Evolutionary conservation across 1,284 basidiomycete genomes (phyloP), one percentile per base, ranked within the genome.

Genomic region (Coniophora puteana): DNA sequence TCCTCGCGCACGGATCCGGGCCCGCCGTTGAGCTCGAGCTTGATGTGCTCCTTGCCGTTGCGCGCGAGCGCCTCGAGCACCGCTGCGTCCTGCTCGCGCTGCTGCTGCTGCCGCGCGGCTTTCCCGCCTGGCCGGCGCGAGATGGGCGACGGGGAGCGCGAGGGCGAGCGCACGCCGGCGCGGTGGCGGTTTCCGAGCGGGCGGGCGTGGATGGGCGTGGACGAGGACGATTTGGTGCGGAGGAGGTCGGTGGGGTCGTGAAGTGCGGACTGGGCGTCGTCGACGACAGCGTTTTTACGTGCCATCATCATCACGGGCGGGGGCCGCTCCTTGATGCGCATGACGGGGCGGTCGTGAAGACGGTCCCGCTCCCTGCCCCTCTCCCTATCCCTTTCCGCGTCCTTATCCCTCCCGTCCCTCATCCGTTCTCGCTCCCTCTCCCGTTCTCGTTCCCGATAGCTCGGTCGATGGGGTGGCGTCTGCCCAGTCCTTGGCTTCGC

Each of bases 1-100:
- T 78, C 78, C 53, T 86, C 82, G 42, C 67, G 62, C 29, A 82
- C 73, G n/a, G 69, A 68, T 35, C 67, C 67, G 28, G 77, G 52
- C 28, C 70, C 68, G 2, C 63, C 64, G 24, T 73, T 71, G 13
- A 74, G 68, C 40, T 77, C 74, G 14, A 89, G 65, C 44, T 68
- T 71, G 31, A 86, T 70, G 62, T 89, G 75, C 16, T 85, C 81
- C 45, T 68, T 68, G 23, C 78, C 80, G 45, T 81, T 88, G 54
- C 66, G 65, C 46, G 71, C 69, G 28, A 89, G 67, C 50, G 68
- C 71, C 27, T 71, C 68, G 30, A 81, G 51, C n/a, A 82, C 68
- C 20, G 60, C 65, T 20, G 73, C 68, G 31, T 72, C 72, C 28
- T 76, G 66, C 25, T 67, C 59, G 36, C 62, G 61, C 40, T 59